Evolutionary conservation across 257 asterid species (phyloP).

Genomic region (Ilex aquifolium): DNA sequence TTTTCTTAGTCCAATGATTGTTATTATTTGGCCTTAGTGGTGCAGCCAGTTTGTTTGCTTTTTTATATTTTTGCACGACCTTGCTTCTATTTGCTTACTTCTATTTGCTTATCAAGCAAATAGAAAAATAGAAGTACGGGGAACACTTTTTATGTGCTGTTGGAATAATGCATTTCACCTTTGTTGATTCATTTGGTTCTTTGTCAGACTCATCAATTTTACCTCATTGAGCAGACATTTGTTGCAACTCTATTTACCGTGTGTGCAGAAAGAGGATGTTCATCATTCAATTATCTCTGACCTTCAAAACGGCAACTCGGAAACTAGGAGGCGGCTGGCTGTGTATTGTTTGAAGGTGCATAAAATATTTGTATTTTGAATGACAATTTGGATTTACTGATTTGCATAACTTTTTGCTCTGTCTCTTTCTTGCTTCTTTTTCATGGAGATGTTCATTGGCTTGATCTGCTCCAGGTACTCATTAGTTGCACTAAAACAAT

Average conservation of each 20-base stretch:
- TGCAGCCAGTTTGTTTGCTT: too few species aligned
- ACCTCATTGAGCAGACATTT: slow-evolving; percentile 9
- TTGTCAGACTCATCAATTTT: slow-evolving; percentile 4
- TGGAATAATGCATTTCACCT: not conserved
- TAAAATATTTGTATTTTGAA: slow-evolving; percentile 7
- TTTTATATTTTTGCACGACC: too few species aligned
- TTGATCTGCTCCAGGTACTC: not conserved
- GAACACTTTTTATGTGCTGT: too few species aligned
- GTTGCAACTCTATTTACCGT: slow-evolving; percentile 6
- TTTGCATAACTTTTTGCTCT: not conserved
- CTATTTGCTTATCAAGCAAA: too few species aligned
- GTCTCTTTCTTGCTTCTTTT: not conserved
- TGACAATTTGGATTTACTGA: not conserved
- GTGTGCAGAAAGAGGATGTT: slow-evolving; percentile 93
- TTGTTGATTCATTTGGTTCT: slow-evolving; percentile 1
- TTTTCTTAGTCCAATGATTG: too few species aligned
- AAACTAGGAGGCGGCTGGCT: slow-evolving; percentile 95
- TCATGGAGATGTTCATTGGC: not conserved
- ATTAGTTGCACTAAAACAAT: too few species aligned
- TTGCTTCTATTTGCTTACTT: too few species aligned
- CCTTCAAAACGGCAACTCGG: slow-evolving; percentile 94
- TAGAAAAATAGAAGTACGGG: too few species aligned
- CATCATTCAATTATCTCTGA: slow-evolving; percentile 98
- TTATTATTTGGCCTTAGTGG: too few species aligned
- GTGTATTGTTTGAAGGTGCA: slow-evolving; percentile 91